Evolutionary conservation across 2,329 filamentous ascomycete species (phyloP).

Genomic region (Trichoderma sp.): DNA sequence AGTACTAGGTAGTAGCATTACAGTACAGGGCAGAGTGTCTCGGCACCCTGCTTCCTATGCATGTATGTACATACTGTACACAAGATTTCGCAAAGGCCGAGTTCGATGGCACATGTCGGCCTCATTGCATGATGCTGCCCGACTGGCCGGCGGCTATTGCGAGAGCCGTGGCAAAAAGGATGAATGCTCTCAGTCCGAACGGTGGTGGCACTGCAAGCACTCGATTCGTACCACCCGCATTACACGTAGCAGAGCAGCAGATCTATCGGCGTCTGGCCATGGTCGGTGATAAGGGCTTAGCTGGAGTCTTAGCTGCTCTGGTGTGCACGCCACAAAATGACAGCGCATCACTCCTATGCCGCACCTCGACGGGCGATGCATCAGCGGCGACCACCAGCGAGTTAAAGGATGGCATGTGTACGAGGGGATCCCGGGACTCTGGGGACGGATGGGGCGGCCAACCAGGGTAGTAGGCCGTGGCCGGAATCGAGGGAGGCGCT

Average conservation of each 20-base stretch:
- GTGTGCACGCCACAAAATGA: slow-evolving; percentile 21
- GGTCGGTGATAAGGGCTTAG: slow-evolving; percentile 17
- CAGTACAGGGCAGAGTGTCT: background rate
- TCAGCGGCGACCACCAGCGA: slow-evolving; percentile 14
- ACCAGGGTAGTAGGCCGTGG: background rate
- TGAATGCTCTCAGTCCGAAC: background rate
- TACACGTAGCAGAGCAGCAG: slow-evolving; percentile 1
- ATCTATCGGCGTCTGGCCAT: slow-evolving; percentile 6
- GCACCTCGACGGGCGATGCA: slow-evolving; percentile 12
- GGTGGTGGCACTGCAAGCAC: background rate
- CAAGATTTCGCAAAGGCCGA: background rate
- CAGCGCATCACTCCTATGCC: slow-evolving; percentile 20
- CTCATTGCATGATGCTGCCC: background rate
- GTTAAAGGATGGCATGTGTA: slow-evolving; percentile 18
- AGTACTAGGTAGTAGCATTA: background rate
- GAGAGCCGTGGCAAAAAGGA: background rate
- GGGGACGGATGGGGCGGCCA: slow-evolving; percentile 11
- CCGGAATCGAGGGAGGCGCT: background rate
- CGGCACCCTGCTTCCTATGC: background rate
- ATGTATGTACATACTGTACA: background rate
- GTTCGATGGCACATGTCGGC: background rate
- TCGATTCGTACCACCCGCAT: background rate
- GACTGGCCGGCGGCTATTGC: background rate
- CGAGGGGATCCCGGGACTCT: slow-evolving; percentile 12
- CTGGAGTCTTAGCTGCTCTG: slow-evolving; percentile 6